Percentiles rank a stretch among this genome's conserved stretches.
Evolutionary conservation across 2,329 filamentous ascomycete genomes (phyloP).

Genomic region (Aureobasidium pullulans): DNA sequence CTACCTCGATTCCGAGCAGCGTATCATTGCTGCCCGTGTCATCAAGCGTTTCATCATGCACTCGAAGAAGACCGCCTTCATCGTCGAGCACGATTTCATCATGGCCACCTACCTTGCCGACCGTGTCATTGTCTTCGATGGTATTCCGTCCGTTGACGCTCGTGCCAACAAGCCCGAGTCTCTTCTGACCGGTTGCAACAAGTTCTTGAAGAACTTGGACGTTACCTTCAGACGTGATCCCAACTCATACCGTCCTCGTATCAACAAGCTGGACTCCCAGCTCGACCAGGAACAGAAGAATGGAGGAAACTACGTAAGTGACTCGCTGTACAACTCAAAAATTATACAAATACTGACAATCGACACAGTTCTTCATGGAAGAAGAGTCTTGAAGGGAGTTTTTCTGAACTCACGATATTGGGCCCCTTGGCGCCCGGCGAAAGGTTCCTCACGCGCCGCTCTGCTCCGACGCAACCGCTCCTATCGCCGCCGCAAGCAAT

Average conservation of each 20-base stretch:
- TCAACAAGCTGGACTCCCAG: constrained; percentile 95
- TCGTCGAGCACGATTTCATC: constrained; percentile 99
- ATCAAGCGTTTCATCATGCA: constrained; percentile 99
- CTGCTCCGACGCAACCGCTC: constrained; percentile 12
- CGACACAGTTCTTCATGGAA: constrained; percentile 80
- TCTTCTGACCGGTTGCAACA: constrained; percentile 90
- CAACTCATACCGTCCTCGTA: constrained; percentile 90
- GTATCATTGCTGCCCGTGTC: constrained; percentile 92
- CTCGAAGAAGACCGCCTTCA: constrained; percentile 97
- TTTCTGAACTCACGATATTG: constrained; percentile 32
- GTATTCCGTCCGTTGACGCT: constrained; percentile 78
- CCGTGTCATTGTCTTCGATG: constrained; percentile 97
- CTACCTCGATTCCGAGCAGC: constrained; percentile 97
- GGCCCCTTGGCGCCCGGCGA: constrained; percentile 1
- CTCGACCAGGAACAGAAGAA: constrained; percentile 97
- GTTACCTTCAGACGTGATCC: constrained; percentile 98
- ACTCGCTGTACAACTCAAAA: not conserved
- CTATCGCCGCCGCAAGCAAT: constrained; percentile 11
- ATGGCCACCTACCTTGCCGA: constrained; percentile 82
- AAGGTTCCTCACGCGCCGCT: constrained; percentile 11
- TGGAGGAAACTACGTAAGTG: constrained; percentile 77
- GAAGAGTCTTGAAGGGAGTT: constrained; percentile 66
- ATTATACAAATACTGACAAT: not conserved
- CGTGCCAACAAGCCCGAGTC: constrained; percentile 87
- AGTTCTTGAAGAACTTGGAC: constrained; percentile 90